Base-by-base conservation (phyloP, 176 grass and related monocot species). In the Phyllostachys edulis region DNA sequence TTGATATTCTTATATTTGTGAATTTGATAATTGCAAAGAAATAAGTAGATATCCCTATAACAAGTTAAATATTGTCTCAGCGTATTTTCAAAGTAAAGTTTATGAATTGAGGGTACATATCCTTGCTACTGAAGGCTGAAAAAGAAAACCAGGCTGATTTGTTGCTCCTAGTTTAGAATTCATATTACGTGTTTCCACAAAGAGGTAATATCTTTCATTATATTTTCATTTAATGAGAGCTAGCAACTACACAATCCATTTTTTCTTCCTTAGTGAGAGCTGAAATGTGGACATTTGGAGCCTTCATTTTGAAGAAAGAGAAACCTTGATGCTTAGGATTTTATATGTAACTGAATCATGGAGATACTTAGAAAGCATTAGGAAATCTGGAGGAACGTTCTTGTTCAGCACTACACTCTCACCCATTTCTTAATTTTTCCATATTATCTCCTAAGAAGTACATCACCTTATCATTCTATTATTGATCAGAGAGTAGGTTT, bases 401-500 rank as follows among this genome's bases (percentile, higher is more conserved):
- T 71, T 77, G 17, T 62, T 75, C 26, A 68, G 18, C 72, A 64
- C 24, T 34, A 14, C 42, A 46, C 10, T 49, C 65, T 84, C 23
- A 5, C 41, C 60, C 18, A 45, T 88, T 77, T 40, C 45, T 82
- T 83, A 67, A 75, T 18, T 59, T 81, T 24, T 73, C 36, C 32
- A 37, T 44, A 75, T 45, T 64, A 78, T 17, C 7, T 51, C 13
- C 13, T 57, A 39, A 45, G 5, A 63, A 17, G n/a, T 66, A 38
- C 38, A 29, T 60, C 67, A 75, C 55, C 34, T 46, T 84, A 49
- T 73, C 57, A 45, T 79, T 85, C 29, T 81, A 45, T 80, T 0
- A 21, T 88, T 83, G 47, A 76, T 69, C 89, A 97, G 94, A 90
- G 89, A 80, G 51, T 89, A 90, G 86, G 88, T 79, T 88, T 90